Base-by-base conservation (phyloP, 1,284 basidiomycete species). In the Leucoagaricus sp. region DNA sequence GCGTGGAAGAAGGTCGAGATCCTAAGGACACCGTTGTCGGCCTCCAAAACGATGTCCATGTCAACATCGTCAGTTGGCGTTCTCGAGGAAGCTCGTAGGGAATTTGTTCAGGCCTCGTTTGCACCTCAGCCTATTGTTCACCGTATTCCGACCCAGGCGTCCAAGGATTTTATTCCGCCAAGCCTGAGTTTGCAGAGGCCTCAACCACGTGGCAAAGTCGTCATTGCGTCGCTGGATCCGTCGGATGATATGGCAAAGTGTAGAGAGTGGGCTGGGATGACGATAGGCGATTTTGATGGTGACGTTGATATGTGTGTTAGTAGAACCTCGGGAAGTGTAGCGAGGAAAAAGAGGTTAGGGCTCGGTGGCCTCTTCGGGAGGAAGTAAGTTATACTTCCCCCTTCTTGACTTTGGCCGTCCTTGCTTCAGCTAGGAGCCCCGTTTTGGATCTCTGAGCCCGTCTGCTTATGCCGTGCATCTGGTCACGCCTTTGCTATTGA, bases 71-170 rank as follows among this genome's bases (percentile, higher is more conserved):
- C 45, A 2, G 21, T 19, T 9, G 41, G 19, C 9, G 36, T 45
- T 17, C 29, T 55, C 4, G 64, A 61, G 19, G 58, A 60, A 19
- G 64, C 63, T 28, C 57, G 63, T 28, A 60, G 53, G 28, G 71
- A 72, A 53, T 75, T 75, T 58, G 58, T 73, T 49, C 68, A 67
- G 12, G 66, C 63, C 52, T 72, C 72, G 25, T 73, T 73, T 44
- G 62, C 38, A 25, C 69, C 65, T 13, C 36, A 48, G 15, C 53
- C 53, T n/a, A 36, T 55, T 40, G 17, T 55, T 29, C 53, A 55
- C 23, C 44, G 36, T 8, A 36, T 55, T 23, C 29, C 34, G 6
- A 10, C 36, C 36, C 36, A 10, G 13, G 13, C 36, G 36, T n/a
- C 13, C 4, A 29, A 40, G 36, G 3, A 10, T 8, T 3, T 10